These are phyloP conservation scores for Aspergillus indologenus DNA, from an alignment of 495 filamentous ascomycete genomes.

Conservation along the genomic window DNA sequence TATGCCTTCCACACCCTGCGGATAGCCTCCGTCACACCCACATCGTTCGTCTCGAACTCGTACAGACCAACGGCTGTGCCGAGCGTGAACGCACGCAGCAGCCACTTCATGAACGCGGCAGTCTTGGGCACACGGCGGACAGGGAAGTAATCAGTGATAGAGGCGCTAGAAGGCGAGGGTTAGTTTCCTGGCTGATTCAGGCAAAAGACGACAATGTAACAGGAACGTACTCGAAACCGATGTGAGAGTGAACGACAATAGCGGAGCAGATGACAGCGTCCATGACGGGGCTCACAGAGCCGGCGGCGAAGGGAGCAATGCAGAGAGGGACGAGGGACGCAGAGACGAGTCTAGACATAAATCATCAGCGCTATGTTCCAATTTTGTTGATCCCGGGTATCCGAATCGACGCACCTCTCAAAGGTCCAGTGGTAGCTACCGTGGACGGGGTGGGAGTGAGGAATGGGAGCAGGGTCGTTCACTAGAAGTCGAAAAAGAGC, in stretches of 20 bases:
- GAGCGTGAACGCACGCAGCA: conserved; percentile 71
- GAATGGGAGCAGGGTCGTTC: conserved; percentile 84
- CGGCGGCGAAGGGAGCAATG: conserved; percentile 86
- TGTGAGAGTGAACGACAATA: conserved; percentile 86
- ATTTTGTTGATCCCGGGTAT: not conserved
- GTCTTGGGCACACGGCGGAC: conserved; percentile 62
- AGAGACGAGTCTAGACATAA: conserved; percentile 57
- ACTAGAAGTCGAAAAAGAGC: conserved; percentile 46
- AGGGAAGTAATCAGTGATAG: conserved; percentile 91
- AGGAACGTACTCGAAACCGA: conserved; percentile 74
- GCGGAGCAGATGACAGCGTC: conserved; percentile 83
- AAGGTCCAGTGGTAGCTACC: conserved; percentile 99
- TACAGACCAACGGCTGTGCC: conserved; percentile 86
- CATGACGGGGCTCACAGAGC: conserved; percentile 81
- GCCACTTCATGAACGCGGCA: conserved; percentile 65
- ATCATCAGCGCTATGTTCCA: conserved; percentile 8
- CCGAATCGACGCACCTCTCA: conserved; percentile 62
- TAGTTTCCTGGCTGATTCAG: not conserved
- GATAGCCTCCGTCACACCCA: conserved; percentile 85
- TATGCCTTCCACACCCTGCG: conserved; percentile 81
- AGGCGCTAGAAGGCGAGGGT: conserved; percentile 44
- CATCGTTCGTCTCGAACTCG: conserved; percentile 99
- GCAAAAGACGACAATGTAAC: not conserved
- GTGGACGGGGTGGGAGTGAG: conserved; percentile 65
- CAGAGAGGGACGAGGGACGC: conserved; percentile 79